These are phyloP conservation scores for Hymenoscyphus albidus DNA, from an alignment of 2,329 filamentous ascomycete genomes.

Conservation along the genomic window DNA sequence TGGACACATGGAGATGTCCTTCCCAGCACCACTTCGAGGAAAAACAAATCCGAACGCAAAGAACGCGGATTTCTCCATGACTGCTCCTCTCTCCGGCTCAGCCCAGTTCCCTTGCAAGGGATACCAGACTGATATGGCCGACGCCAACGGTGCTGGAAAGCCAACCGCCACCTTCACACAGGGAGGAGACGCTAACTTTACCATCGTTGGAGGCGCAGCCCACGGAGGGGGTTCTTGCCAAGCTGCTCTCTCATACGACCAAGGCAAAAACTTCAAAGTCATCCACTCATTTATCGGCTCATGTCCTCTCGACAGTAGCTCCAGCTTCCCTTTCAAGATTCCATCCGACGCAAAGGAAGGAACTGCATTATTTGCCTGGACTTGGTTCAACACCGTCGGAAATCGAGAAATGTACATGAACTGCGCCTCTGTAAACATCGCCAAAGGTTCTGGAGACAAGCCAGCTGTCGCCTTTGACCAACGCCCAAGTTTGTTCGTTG, in stretches of 20 bases:
- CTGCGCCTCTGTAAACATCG: conserved; percentile 55
- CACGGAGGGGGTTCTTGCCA: conserved; percentile 60
- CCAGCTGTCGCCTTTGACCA: conserved; percentile 38
- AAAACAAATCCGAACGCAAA: conserved; percentile 11
- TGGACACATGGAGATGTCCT: conserved; percentile 20
- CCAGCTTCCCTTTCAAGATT: conserved; percentile 30
- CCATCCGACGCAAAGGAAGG: conserved; percentile 28
- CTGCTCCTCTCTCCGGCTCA: conserved; percentile 11
- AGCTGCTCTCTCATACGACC: conserved; percentile 55
- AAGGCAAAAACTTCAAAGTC: conserved; percentile 53
- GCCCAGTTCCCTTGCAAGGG: conserved; percentile 25
- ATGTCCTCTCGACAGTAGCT: conserved; percentile 20
- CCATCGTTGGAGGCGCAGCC: conserved; percentile 44
- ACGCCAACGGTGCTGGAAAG: conserved; percentile 9
- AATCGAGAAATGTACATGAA: conserved; percentile 68
- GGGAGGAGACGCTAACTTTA: conserved; percentile 48
- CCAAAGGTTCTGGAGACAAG: conserved; percentile 19
- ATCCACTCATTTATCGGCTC: conserved; percentile 47
- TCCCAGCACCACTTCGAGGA: conserved; percentile 17
- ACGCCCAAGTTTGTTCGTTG: conserved; percentile 56
- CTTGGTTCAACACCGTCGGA: conserved; percentile 55
- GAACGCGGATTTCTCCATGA: conserved; percentile 18
- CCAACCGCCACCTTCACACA: conserved; percentile 47
- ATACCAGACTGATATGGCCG: conserved; percentile 9
- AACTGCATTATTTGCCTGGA: conserved; percentile 41